Base-by-base conservation (phyloP, 2,329 filamentous ascomycete genomes). In the Arthrobotrys conoides region DNA sequence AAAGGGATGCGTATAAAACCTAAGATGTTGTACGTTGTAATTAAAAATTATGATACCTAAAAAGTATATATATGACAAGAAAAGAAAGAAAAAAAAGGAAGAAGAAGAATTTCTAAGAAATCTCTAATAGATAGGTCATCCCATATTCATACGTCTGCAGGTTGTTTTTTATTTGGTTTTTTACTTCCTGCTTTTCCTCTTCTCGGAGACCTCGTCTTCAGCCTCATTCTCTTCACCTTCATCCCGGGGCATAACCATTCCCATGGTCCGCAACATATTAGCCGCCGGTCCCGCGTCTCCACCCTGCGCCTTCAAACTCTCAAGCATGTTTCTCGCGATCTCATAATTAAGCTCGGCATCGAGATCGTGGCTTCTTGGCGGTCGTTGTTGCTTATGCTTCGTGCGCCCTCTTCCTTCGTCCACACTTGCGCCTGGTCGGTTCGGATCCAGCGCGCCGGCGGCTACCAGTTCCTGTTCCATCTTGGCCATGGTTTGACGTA, bases 251-350 rank as follows among this genome's bases (percentile, higher is more conserved):
- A 97, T 86, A 48, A 89, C 88, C 80, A 97, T 87, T 0, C 94
- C 94, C 91, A 98, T 92, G 85, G 96, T 88, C 5, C 91, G 91
- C 82, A 99, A 88, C 77, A 99, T 86, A 83, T 97, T 98, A 0
- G 94, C 91, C 1, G 92, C 92, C 0, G 96, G 96, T 0, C 96
- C 96, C 36, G 93, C 88, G 86, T 92, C 89, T 12, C 96, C 96
- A 18, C 87, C 93, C 84, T 98, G 95, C 16, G 92, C 91, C 83
- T 97, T 96, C 85, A 99, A 94, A 82, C 93, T 95, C 84, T 97
- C 93, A 0, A 99, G 87, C 69, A 99, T 87, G 82, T 98, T 98
- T 84, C 92, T 93, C 18, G 93, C 94, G 24, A 99, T 87, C 79
- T 96, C 95, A 81, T 94, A 92, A 83, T 98, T 93, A 30, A 96